A percentile compares a stretch with the other conserved stretches of the same genome.
Conservation (phyloP, 2,329 filamentous ascomycete species). For the Talaromyces sp. region DNA sequence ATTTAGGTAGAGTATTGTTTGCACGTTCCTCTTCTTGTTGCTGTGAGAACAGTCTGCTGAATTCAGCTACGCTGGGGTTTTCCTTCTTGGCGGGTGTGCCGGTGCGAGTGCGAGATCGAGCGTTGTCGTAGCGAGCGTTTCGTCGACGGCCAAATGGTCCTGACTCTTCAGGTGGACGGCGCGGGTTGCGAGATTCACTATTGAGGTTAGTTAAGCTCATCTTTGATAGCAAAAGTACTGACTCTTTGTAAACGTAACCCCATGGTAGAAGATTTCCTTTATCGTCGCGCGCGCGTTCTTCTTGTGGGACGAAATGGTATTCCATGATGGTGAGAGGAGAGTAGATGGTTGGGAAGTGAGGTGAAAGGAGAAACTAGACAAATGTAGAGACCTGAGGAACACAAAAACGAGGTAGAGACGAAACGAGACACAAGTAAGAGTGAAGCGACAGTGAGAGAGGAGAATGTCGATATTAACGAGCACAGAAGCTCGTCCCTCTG, state of each 20-base stretch:
- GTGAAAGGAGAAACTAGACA: neutral
- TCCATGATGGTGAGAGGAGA: constrained; percentile 48
- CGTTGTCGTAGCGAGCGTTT: constrained; percentile 43
- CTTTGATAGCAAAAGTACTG: constrained; percentile 27
- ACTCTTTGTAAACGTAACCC: constrained; percentile 61
- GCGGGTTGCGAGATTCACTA: constrained; percentile 48
- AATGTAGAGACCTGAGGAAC: neutral
- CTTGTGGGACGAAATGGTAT: constrained; percentile 61
- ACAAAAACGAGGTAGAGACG: neutral
- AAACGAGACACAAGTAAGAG: neutral
- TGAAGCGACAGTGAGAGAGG: neutral
- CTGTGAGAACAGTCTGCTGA: constrained; percentile 43
- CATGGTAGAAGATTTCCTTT: constrained; percentile 59
- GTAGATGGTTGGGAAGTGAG: neutral
- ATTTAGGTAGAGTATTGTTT: constrained; percentile 34
- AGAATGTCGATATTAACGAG: neutral
- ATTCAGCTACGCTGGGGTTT: constrained; percentile 51
- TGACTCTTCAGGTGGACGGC: constrained; percentile 56
- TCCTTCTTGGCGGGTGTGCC: constrained; percentile 57
- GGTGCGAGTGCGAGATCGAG: constrained; percentile 54
- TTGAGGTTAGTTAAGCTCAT: constrained; percentile 29
- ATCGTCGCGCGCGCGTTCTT: constrained; percentile 58
- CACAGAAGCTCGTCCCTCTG: neutral
- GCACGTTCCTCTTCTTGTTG: constrained; percentile 44
- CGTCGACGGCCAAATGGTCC: constrained; percentile 59